Evolutionary conservation across 2,329 filamentous ascomycete species (phyloP), one percentile per base, ranked within the genome.

Genomic region (Epichloe sylvatica): DNA sequence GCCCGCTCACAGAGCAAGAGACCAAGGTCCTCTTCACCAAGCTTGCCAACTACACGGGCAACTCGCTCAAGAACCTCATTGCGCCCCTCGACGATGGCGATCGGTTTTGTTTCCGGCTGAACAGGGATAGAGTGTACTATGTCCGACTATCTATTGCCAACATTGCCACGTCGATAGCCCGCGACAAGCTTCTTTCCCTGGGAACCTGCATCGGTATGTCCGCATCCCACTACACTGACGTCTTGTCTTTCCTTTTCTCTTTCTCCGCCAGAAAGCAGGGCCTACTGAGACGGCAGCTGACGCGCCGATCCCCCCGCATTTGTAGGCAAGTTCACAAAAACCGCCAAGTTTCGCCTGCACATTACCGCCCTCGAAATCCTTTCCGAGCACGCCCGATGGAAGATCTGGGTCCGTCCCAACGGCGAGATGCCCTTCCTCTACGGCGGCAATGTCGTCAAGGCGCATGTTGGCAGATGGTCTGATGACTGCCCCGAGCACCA

Each of bases 351-450:
- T 72, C 76, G 91, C 48, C 75, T 98, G 49, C 90, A 96, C 71
- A 86, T 97, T 63, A 97, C 91, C 1, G 86, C 77, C 17, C 75
- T 98, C 51, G 84, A 89, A 55, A 79, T 96, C 55, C 84, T 98
- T 56, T 86, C 90, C 51, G 84, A 87, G 56, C 88, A 96, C 66
- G 91, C 91, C 42, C 77, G 92, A 52, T 94, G 95, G 71, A 97
- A 97, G 79, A 82, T 97, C 59, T 97, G 90, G 89, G 83, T 98
- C 57, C 94, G 94, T 70, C 78, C 83, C 52, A 97, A 97, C 69
- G 92, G 92, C 57, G 90, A 94, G 62, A 95, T 96, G 89, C 91
- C 92, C 1, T 97, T 94, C 66, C 71, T 98, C 44, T 98, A 97
- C 68, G 92, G 92, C 48, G 86, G 87, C 51, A 90, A 97, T 67